Base-by-base conservation (phyloP, 2,329 filamentous ascomycete species). In the Samsoniella hepiali region DNA sequence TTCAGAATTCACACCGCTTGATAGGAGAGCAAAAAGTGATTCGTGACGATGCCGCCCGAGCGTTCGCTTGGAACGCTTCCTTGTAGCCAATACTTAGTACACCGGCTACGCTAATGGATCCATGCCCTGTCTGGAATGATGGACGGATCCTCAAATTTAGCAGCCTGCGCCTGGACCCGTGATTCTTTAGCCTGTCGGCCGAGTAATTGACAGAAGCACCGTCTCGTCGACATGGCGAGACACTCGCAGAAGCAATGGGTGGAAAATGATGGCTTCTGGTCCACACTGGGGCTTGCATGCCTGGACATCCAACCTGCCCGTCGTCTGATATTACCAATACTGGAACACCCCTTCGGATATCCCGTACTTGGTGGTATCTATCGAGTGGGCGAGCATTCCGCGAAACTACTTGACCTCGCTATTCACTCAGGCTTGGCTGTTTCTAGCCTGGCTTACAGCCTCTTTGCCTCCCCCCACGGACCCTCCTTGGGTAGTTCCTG, bases 241-340 rank as follows among this genome's bases (percentile, higher is more conserved):
- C 11, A 31, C 22, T 10, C 13, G 5, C 4, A 34, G n/a, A 5
- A 27, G 17, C 9, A 11, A 2, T n/a, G 22, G 32, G 17, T 7
- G 32, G 17, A 36, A 11, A 34, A 36, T 11, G 29, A 31, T 45
- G 55, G 40, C 36, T 40, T 58, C 22, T 59, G 36, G 42, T 59
- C 58, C 38, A 49, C 58, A 60, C 36, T 53, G 56, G 55, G 29
- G 55, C 32, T 29, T 38, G 22, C 44, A 29, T 38, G 44, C 31
- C n/a, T 31, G 34, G 38, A 56, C 17, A 17, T 45, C 27, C 47
- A 42, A 17, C 10, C 27, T 8, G 27, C 5, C 36, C 17, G 31
- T 61, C 58, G 31, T 61, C 50, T 62, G 59, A 56, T 55, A 56
- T 47, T 62, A 22, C 42, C 22, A 47, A 36, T 31, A 61, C 31